Evolutionary conservation across 2,329 filamentous ascomycete species (phyloP), one percentile per base, ranked within the genome.

Genomic region (Rhexocercosporidium sp.): DNA sequence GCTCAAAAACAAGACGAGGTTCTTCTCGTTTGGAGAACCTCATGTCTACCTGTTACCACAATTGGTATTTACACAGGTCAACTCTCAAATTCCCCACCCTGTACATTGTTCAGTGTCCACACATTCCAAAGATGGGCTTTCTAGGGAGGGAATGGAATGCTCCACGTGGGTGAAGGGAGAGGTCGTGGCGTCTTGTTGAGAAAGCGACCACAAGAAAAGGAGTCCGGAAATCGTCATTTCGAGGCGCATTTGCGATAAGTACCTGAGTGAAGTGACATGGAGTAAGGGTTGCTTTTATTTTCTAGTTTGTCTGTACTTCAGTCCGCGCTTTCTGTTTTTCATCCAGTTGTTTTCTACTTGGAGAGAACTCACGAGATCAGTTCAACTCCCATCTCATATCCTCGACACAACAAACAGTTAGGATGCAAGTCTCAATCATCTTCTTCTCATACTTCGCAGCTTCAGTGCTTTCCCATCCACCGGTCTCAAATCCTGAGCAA

Each of bases 401-500:
- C 11, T 20, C 29, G 7, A 14, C 22, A 20, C 16, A 41, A 27
- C 18, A 18, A 54, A 7, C 6, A 14, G 8, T 47, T 3, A 66
- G 20, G 4, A 67, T 69, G 65, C 65, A 65, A n/a, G 46, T 59
- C 16, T 47, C 62, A 20, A 49, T 46, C 22, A n/a, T 67, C 3
- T 7, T 63, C 27, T 12, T 53, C 7, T 54, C 51, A 25, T 27
- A 63, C 20, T 49, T 65, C 25, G 22, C 59, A 54, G 49, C 41
- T 12, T 47, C 47, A 34, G 65, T 60, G 3, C 16, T 61, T 29
- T 62, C 64, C 3, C 71, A 71, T 41, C 71, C 71, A n/a, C 57
- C 62, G 5, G 67, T 72, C 22, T 70, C 69, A 12, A 60, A 71
- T 62, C 67, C 67, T 0, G 61, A 31, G 7, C 69, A 67, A 44